Conservation (phyloP, 495 filamentous ascomycete genomes). For the Penicillium antarcticum region DNA sequence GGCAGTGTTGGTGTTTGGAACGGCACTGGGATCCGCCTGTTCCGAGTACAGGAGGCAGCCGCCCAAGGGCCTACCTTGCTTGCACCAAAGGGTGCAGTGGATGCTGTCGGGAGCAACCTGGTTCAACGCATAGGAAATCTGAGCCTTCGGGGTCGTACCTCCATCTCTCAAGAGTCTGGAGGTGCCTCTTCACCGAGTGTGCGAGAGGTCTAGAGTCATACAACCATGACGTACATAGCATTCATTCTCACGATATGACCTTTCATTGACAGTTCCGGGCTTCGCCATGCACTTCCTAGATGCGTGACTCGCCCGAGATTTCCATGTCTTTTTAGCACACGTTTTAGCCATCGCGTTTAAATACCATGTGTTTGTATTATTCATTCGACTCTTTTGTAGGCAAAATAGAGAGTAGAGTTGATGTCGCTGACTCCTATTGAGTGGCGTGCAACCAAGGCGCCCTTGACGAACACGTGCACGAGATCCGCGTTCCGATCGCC, state of each 20-base stretch:
- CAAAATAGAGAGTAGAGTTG: not conserved
- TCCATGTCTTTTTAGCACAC: slow-evolving; percentile 5
- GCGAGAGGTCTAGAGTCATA: slow-evolving; percentile 32
- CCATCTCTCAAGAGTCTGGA: slow-evolving; percentile 29
- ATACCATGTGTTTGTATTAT: not conserved
- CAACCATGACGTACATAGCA: slow-evolving; percentile 17
- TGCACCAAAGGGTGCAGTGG: slow-evolving; percentile 85
- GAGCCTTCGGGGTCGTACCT: slow-evolving; percentile 48
- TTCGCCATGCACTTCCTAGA: slow-evolving; percentile 7
- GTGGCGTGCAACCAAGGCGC: too few relatives aligned
- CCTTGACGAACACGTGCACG: slow-evolving; percentile 1
- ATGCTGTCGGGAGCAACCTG: slow-evolving; percentile 90
- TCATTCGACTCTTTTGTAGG: not conserved
- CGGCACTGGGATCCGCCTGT: slow-evolving; percentile 80
- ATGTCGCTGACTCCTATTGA: too few relatives aligned
- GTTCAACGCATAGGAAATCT: slow-evolving; percentile 84
- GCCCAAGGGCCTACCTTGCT: slow-evolving; percentile 76
- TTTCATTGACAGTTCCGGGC: slow-evolving; percentile 1
- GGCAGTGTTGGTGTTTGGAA: slow-evolving; percentile 97
- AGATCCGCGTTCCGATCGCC: not conserved
- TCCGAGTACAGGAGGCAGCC: slow-evolving; percentile 82
- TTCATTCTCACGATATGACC: slow-evolving; percentile 9
- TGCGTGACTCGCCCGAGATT: slow-evolving; percentile 5
- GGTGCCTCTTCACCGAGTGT: slow-evolving; percentile 31
- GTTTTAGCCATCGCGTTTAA: not conserved